These are phyloP conservation scores for Pontederia crassipes DNA, from an alignment of 176 grass and related monocot genomes.

Conservation along the genomic window DNA sequence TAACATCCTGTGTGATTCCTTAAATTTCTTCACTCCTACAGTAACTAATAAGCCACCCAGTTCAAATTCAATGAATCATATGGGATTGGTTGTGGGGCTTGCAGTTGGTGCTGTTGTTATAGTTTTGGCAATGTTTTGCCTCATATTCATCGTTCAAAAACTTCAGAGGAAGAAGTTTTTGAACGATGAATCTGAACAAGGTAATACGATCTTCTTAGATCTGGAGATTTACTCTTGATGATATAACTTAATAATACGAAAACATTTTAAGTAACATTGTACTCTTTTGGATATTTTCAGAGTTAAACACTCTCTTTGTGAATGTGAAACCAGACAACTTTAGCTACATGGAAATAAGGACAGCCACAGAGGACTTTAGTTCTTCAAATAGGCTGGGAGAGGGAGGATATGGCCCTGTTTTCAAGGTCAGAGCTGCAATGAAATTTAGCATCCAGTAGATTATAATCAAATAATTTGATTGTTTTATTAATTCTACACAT, in stretches of 20 bases:
- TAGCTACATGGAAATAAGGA: constrained; percentile 18
- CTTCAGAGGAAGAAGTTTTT: constrained; percentile 3
- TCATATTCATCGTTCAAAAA: constrained; percentile 3
- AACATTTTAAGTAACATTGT: background rate
- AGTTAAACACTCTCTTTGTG: background rate
- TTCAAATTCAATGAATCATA: constrained; percentile 2
- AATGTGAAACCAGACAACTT: constrained; percentile 24
- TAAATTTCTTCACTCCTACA: constrained; percentile 10
- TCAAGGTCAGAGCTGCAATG: constrained; percentile 9
- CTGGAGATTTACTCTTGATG: too few species aligned
- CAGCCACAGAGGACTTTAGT: constrained; percentile 25
- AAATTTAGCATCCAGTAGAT: background rate
- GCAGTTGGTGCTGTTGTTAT: background rate
- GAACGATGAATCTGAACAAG: background rate
- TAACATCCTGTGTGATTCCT: background rate
- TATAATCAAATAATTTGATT: too few species aligned
- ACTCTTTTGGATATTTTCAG: background rate
- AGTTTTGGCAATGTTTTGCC: constrained; percentile 8
- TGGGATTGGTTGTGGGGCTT: constrained; percentile 15
- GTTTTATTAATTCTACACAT: too few species aligned
- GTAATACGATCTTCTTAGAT: background rate
- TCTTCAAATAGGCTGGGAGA: constrained; percentile 22
- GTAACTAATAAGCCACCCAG: constrained; percentile 5
- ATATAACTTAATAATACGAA: background rate
- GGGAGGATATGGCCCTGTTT: constrained; percentile 26